phyloP scores from a whole-genome alignment of 2,329 filamentous ascomycete species.

The Incumbomyces delicatus region DNA sequence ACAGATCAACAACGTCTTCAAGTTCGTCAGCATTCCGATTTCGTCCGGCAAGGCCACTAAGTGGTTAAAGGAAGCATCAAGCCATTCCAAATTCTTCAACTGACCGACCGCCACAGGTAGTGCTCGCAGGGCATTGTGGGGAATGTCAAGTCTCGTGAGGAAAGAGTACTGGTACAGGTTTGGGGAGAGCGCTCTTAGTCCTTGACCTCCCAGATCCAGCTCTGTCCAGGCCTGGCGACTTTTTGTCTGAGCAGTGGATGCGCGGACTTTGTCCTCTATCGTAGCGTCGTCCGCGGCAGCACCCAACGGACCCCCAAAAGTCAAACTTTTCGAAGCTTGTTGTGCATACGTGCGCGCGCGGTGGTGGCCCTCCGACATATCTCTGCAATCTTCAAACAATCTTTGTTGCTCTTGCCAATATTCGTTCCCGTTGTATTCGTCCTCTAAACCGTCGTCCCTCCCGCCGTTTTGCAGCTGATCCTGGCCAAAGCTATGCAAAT shows the following conservation, averaged over 20 bases:
- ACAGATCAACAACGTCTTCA: constrained; percentile 77
- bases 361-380: constrained; percentile 62
- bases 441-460: constrained; percentile 42
- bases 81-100: constrained; percentile 66
- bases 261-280: constrained; percentile 53
- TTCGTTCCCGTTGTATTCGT: constrained; percentile 48
- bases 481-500: constrained; percentile 41
- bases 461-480: constrained; percentile 52
- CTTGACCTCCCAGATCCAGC: constrained; percentile 92
- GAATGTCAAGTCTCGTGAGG: constrained; percentile 82
- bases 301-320: constrained; percentile 36
- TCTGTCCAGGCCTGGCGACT: constrained; percentile 78
- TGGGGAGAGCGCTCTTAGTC: constrained; percentile 68
- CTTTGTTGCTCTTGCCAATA: constrained; percentile 87
- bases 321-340: constrained; percentile 35
- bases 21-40: constrained; percentile 90
- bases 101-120: constrained; percentile 75
- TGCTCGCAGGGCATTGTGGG: constrained; percentile 76
- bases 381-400: constrained; percentile 61
- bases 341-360: constrained; percentile 47
- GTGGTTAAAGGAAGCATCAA: constrained; percentile 85
- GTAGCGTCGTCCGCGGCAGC: constrained; percentile 38
- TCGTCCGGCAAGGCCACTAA: constrained; percentile 74
- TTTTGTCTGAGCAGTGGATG: constrained; percentile 47
- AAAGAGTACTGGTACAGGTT: constrained; percentile 78